These are phyloP conservation scores for Vararia minispora DNA, from an alignment of 768 basidiomycete species.

Conservation along the genomic window DNA sequence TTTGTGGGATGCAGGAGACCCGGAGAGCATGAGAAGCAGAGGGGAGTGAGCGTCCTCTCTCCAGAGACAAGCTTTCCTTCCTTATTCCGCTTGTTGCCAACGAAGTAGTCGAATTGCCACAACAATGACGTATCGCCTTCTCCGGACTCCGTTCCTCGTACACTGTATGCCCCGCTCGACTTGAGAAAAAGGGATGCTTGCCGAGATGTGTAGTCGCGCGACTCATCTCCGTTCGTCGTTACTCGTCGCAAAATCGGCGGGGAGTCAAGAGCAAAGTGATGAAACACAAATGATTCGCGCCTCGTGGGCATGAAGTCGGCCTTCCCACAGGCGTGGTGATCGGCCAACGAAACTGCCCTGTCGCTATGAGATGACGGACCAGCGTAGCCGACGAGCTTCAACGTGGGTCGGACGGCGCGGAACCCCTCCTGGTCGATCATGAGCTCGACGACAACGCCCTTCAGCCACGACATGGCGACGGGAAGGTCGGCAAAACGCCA, in stretches of 20 bases:
- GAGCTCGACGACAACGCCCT: constrained; percentile 42
- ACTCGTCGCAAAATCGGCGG: constrained; percentile 63
- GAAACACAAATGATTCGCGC: constrained; percentile 54
- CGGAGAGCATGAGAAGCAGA: constrained; percentile 69
- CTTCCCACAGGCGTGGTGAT: constrained; percentile 31
- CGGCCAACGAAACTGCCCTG: constrained; percentile 13
- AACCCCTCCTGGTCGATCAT: constrained; percentile 83
- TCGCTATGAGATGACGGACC: constrained; percentile 13
- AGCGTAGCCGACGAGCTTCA: constrained; percentile 47
- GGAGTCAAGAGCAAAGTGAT: constrained; percentile 56
- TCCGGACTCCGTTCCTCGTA: constrained; percentile 51
- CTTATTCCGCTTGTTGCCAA: constrained; percentile 45
- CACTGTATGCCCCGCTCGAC: constrained; percentile 63
- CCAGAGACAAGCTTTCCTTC: constrained; percentile 38
- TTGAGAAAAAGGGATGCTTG: constrained; percentile 64
- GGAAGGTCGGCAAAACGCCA: constrained; percentile 20
- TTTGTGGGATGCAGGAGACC: constrained; percentile 48
- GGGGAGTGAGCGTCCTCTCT: constrained; percentile 63
- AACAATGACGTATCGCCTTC: constrained; percentile 13
- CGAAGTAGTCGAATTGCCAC: constrained; percentile 77
- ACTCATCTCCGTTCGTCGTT: constrained; percentile 54
- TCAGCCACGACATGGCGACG: constrained; percentile 39
- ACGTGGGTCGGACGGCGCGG: constrained; percentile 45
- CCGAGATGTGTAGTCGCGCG: constrained; percentile 63
- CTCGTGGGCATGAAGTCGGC: constrained; percentile 56